phyloP scores from a whole-genome alignment of 495 filamentous ascomycete species.

The Pyronema omphalodes region DNA sequence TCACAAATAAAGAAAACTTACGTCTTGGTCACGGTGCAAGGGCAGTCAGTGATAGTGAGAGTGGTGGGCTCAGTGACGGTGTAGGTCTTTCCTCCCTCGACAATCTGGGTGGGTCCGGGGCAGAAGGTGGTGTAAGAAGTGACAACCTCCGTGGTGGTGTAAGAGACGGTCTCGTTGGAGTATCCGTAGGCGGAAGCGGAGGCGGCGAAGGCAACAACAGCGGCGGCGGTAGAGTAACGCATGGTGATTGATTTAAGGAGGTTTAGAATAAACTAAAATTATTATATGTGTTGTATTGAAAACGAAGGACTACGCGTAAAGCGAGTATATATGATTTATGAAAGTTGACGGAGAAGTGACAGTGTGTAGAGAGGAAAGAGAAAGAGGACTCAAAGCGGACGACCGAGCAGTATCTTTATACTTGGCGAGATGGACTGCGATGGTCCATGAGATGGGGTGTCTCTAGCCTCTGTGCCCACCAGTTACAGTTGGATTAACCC shows the following conservation, averaged over 20 bases:
- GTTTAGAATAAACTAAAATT: slow-evolving; percentile 7
- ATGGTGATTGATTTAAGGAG: slow-evolving; percentile 50
- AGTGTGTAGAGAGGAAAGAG: slow-evolving; percentile 20
- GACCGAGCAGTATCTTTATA: neutral
- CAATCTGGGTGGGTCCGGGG: slow-evolving; percentile 54
- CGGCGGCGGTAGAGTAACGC: slow-evolving; percentile 58
- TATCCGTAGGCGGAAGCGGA: slow-evolving; percentile 31
- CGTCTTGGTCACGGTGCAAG: slow-evolving; percentile 34
- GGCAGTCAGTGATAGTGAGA: slow-evolving; percentile 63
- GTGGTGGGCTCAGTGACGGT: slow-evolving; percentile 59
- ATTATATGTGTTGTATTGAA: slow-evolving; percentile 13
- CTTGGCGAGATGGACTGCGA: neutral
- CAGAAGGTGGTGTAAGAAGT: slow-evolving; percentile 74
- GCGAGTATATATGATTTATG: slow-evolving; percentile 3
- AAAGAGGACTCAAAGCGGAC: slow-evolving; percentile 20
- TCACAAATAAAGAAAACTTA: slow-evolving; percentile 1
- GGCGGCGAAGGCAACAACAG: slow-evolving; percentile 38
- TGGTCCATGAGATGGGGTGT: too few species aligned
- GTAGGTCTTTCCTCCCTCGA: slow-evolving; percentile 53
- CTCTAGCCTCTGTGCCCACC: too few species aligned
- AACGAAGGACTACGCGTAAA: slow-evolving; percentile 22
- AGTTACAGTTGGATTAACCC: too few species aligned
- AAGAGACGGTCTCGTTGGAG: slow-evolving; percentile 17
- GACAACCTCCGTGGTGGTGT: slow-evolving; percentile 53
- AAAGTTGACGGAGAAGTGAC: slow-evolving; percentile 18